A percentile compares a stretch with the other conserved stretches of the same genome.
Conservation (phyloP, 768 basidiomycete genomes). For the Mycena albidolilacea region DNA sequence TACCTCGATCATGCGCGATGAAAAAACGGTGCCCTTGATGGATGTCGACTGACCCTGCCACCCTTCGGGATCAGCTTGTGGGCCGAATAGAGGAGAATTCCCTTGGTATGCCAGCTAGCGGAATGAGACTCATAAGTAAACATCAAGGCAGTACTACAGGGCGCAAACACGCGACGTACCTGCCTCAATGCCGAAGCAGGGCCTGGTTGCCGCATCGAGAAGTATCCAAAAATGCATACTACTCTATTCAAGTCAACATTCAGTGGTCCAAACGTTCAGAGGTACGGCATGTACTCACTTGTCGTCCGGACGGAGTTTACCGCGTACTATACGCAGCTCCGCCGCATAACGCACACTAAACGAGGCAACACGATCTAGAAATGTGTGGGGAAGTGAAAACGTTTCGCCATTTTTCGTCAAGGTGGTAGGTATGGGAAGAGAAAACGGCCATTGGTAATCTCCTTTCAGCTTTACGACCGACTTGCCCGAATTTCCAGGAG, state of each 20-base stretch:
- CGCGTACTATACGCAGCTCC: slow-evolving; percentile 34
- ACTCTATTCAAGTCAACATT: slow-evolving; percentile 22
- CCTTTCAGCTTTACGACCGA: slow-evolving; percentile 30
- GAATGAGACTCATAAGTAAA: too few species aligned
- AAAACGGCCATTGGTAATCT: slow-evolving; percentile 36
- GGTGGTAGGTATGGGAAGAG: slow-evolving; percentile 19
- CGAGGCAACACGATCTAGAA: slow-evolving; percentile 24
- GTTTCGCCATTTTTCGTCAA: slow-evolving; percentile 24
- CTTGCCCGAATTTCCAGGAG: slow-evolving; percentile 23
- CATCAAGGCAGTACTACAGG: not conserved
- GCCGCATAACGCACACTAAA: slow-evolving; percentile 32
- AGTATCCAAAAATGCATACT: slow-evolving; percentile 28
- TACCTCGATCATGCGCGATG: slow-evolving; percentile 33
- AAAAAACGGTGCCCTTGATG: slow-evolving; percentile 31
- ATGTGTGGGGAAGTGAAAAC: slow-evolving; percentile 33
- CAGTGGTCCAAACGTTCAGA: not conserved
- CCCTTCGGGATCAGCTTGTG: slow-evolving; percentile 34
- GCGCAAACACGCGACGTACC: not conserved
- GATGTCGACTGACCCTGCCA: slow-evolving; percentile 25
- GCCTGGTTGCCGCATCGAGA: slow-evolving; percentile 37
- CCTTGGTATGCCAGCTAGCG: slow-evolving; percentile 37
- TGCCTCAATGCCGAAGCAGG: slow-evolving; percentile 27
- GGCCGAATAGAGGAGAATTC: slow-evolving; percentile 35
- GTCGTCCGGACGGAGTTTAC: slow-evolving; percentile 36
- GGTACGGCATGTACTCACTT: slow-evolving; percentile 16